These are phyloP conservation scores for Penicillium cosmopolitanum DNA, from an alignment of 495 filamentous ascomycete species.

Conservation along the genomic window DNA sequence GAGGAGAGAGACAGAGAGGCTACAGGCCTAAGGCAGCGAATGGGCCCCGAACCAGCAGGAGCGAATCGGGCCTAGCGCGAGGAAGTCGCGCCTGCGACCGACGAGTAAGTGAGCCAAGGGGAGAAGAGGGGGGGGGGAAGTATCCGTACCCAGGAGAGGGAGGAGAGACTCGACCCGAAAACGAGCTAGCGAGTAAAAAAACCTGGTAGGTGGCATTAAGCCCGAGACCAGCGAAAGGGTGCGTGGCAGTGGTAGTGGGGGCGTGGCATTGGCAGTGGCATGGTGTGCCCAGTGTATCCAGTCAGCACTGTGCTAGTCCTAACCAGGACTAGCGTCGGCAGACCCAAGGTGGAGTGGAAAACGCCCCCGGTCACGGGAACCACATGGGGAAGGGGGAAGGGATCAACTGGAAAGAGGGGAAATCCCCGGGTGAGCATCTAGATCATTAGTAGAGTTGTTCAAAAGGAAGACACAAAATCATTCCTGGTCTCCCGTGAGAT, in stretches of 20 bases:
- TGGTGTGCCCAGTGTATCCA: neutral
- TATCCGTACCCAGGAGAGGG: constrained; percentile 11
- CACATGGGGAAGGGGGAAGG: constrained; percentile 6
- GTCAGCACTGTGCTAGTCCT: constrained; percentile 13
- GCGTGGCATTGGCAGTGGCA: constrained; percentile 6
- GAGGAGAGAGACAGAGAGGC: constrained; percentile 26
- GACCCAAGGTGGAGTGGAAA: constrained; percentile 16
- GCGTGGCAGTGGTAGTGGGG: neutral
- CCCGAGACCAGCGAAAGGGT: neutral
- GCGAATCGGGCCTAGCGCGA: constrained; percentile 28
- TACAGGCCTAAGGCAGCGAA: constrained; percentile 36
- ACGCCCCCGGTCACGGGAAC: constrained; percentile 24
- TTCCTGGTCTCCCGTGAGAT: constrained; percentile 2
- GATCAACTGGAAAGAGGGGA: constrained; percentile 1
- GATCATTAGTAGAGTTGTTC: constrained; percentile 9
- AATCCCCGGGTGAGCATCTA: constrained; percentile 20
- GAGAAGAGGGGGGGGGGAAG: constrained; percentile 12
- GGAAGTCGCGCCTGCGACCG: constrained; percentile 18
- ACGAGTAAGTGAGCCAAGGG: neutral
- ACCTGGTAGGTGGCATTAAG: constrained; percentile 10
- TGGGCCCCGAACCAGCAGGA: constrained; percentile 22
- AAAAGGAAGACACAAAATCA: constrained; percentile 3
- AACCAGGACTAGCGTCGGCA: constrained; percentile 17
- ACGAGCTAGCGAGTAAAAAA: constrained; percentile 12
- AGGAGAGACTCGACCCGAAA: constrained; percentile 17